Evolutionary conservation across 345 rosid species (phyloP).

Genomic region (Clausena lansium): DNA sequence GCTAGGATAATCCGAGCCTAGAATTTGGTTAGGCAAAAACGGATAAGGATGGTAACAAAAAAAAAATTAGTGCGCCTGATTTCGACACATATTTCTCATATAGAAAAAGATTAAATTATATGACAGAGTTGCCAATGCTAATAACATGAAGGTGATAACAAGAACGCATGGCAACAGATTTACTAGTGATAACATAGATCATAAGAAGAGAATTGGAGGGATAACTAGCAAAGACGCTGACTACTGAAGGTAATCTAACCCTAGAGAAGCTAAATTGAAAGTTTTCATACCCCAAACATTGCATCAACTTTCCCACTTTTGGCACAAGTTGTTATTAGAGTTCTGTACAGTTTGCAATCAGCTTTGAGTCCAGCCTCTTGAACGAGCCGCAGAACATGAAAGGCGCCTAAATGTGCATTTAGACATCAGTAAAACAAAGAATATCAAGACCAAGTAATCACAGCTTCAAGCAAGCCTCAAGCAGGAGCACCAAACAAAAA

Average conservation of each 20-base stretch:
- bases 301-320: slow-evolving; percentile 94
- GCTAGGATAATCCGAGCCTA: not conserved
- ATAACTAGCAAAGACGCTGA: not conserved
- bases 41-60: not conserved
- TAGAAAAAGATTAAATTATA: not conserved
- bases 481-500: not conserved
- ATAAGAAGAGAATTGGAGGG: not conserved
- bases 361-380: slow-evolving; percentile 65
- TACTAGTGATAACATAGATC: not conserved
- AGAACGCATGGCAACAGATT: not conserved
- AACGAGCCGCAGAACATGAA: slow-evolving; percentile 65
- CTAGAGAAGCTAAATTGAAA: slow-evolving; percentile 23
- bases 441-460: not conserved
- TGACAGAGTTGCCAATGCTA: not conserved
- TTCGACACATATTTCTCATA: not conserved
- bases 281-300: slow-evolving; percentile 78
- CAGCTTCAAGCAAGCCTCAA: slow-evolving; percentile 5
- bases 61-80: not conserved
- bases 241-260: not conserved
- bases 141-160: not conserved
- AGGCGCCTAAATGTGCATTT: slow-evolving; percentile 54
- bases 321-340: slow-evolving; percentile 88
- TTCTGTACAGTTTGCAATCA: slow-evolving; percentile 90
- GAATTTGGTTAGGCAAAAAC: not conserved
- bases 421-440: slow-evolving; percentile 21